Evolutionary conservation across 768 basidiomycete species (phyloP).

Genomic region (Mycena albidolilacea): DNA sequence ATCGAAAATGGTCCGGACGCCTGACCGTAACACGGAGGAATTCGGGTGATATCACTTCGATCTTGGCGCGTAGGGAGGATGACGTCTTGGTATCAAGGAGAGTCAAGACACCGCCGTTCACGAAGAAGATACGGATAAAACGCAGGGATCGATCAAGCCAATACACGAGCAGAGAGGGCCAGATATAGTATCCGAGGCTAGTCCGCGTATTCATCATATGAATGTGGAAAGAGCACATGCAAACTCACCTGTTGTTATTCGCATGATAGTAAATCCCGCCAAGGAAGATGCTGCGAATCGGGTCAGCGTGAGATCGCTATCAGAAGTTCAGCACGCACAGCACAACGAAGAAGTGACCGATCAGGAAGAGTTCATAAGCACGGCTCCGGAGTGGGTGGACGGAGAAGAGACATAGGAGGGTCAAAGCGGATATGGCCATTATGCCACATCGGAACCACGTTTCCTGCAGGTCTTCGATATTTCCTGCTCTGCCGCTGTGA

Average conservation of each 20-base stretch:
- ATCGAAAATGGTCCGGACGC: conserved; percentile 59
- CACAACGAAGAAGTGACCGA: conserved; percentile 60
- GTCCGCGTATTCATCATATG: background rate
- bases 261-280: conserved; percentile 31
- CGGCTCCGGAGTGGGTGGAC: conserved; percentile 62
- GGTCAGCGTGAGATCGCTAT: background rate
- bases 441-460: conserved; percentile 55
- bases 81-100: conserved; percentile 27
- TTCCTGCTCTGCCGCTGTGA: conserved; percentile 34
- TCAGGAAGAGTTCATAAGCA: conserved; percentile 68
- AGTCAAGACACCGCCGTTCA: conserved; percentile 27
- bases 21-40: conserved; percentile 55
- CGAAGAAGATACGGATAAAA: conserved; percentile 51
- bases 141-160: conserved; percentile 61
- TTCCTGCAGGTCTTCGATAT: conserved; percentile 32
- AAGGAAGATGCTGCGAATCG: conserved; percentile 14
- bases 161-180: conserved; percentile 65
- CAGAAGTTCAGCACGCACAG: conserved; percentile 45
- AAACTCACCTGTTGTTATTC: conserved; percentile 21
- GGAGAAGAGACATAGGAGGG: conserved; percentile 62
- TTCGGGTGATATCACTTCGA: conserved; percentile 43
- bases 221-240: background rate
- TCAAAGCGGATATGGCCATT: conserved; percentile 56
- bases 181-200: conserved; percentile 53
- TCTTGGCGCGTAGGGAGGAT: conserved; percentile 13